Conservation (phyloP, 2,329 filamentous ascomycete genomes). For the Hortaea werneckii region DNA sequence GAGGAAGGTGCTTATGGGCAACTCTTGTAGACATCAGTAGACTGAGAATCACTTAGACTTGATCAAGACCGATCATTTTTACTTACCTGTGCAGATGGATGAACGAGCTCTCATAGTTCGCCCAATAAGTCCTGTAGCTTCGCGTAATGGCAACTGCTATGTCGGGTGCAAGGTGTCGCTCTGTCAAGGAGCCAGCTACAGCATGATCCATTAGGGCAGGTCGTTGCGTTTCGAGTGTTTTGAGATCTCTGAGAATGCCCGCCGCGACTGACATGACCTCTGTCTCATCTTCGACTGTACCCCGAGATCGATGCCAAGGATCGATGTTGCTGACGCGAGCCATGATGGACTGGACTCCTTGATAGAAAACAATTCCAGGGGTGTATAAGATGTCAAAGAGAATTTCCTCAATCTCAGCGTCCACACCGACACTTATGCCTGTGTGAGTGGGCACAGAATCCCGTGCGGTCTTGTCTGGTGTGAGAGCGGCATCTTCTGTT, state of each 20-base stretch:
- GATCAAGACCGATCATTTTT: too few relatives aligned
- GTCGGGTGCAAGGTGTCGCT: constrained; percentile 39
- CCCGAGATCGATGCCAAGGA: constrained; percentile 45
- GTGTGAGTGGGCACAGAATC: constrained; percentile 17
- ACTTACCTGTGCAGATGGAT: constrained; percentile 40
- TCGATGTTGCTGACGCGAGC: constrained; percentile 48
- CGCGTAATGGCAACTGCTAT: constrained; percentile 43
- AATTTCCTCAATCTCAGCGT: constrained; percentile 37
- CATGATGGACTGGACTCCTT: constrained; percentile 49
- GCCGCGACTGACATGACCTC: constrained; percentile 48
- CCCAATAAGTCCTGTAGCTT: constrained; percentile 46
- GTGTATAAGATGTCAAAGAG: constrained; percentile 47
- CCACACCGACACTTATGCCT: constrained; percentile 11
- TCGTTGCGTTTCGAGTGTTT: constrained; percentile 40
- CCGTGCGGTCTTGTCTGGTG: constrained; percentile 31
- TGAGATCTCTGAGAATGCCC: constrained; percentile 41
- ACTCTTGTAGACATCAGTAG: constrained; percentile 26
- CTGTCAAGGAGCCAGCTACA: constrained; percentile 41
- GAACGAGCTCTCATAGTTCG: constrained; percentile 47
- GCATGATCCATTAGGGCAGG: constrained; percentile 49
- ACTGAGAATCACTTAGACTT: too few relatives aligned
- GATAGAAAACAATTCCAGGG: constrained; percentile 48
- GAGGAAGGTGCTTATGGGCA: constrained; percentile 44
- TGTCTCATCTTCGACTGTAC: constrained; percentile 48
- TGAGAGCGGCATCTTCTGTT: constrained; percentile 38